These are phyloP conservation scores for Brasilioporus rufonigricans DNA, from an alignment of 768 basidiomycete species.

Conservation along the genomic window DNA sequence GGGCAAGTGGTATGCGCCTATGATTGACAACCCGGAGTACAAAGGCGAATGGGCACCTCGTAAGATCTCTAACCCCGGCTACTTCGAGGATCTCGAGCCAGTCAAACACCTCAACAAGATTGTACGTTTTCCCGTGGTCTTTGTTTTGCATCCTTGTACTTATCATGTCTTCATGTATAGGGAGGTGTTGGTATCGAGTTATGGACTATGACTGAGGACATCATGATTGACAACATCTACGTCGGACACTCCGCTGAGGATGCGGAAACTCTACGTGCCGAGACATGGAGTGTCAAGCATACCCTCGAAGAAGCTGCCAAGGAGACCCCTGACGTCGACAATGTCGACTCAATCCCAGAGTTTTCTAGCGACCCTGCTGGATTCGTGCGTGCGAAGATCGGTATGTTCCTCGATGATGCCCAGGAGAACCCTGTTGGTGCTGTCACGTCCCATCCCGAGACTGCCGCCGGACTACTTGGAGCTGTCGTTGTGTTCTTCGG, in stretches of 20 bases:
- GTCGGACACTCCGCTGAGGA: conserved; percentile 86
- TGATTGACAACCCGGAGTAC: conserved; percentile 97
- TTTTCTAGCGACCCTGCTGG: conserved; percentile 76
- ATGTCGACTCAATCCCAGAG: conserved; percentile 38
- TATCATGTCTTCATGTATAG: conserved; percentile 33
- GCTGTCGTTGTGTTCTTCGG: conserved; percentile 79
- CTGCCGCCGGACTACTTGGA: conserved; percentile 72
- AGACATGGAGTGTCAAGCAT: conserved; percentile 93
- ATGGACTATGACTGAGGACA: conserved; percentile 99
- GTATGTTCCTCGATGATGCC: conserved; percentile 77
- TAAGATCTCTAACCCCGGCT: conserved; percentile 87
- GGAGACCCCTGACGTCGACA: conserved; percentile 48
- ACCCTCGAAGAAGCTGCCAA: conserved; percentile 61
- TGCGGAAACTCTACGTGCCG: conserved; percentile 76
- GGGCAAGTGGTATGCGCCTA: conserved; percentile 96
- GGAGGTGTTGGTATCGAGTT: conserved; percentile 97
- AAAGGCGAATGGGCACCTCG: conserved; percentile 92
- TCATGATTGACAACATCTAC: conserved; percentile 92
- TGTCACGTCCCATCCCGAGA: conserved; percentile 87
- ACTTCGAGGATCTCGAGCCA: conserved; percentile 84
- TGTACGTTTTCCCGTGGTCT: conserved; percentile 40
- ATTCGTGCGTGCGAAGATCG: conserved; percentile 75
- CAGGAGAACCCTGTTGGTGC: conserved; percentile 76
- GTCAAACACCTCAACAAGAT: conserved; percentile 85
- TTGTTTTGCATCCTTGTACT: neutral